Conservation (phyloP, 1,284 basidiomycete species). For the Sporisorium iseilematis-ciliati region DNA sequence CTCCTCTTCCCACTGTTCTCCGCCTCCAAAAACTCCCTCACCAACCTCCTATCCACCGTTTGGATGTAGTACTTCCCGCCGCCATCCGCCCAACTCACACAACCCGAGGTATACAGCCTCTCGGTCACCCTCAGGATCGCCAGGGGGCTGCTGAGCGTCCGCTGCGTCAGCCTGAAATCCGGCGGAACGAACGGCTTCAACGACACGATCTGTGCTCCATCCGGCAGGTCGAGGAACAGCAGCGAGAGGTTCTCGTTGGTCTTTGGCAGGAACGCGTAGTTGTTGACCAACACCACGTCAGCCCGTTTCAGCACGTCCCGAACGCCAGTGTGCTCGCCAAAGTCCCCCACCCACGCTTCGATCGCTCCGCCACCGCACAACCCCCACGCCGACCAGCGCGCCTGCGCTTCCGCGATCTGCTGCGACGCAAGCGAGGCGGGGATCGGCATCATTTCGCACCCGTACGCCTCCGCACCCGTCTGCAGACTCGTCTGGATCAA, state of each 20-base stretch:
- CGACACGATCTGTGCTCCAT: constrained; percentile 73
- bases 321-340: constrained; percentile 70
- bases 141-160: constrained; percentile 61
- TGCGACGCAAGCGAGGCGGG: constrained; percentile 72
- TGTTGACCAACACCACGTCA: constrained; percentile 75
- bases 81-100: constrained; percentile 67
- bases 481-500: constrained; percentile 74
- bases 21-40: constrained; percentile 39
- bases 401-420: constrained; percentile 72
- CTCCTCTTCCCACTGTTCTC: constrained; percentile 1
- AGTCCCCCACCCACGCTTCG: constrained; percentile 73
- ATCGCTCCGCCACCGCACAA: constrained; percentile 70
- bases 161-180: constrained; percentile 72
- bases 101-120: constrained; percentile 55
- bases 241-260: constrained; percentile 74
- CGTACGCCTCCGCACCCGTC: constrained; percentile 72
- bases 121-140: constrained; percentile 66
- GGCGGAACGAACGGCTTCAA: constrained; percentile 74
- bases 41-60: constrained; percentile 50
- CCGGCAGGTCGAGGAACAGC: constrained; percentile 74
- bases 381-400: constrained; percentile 73
- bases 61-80: constrained; percentile 68
- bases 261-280: constrained; percentile 71
- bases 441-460: constrained; percentile 73
- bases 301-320: constrained; percentile 70